A percentile compares a stretch with the other conserved stretches of the same genome.
phyloP scores from a whole-genome alignment of 192 early-diverging fungal genomes.

The Spinellus fusiger region DNA sequence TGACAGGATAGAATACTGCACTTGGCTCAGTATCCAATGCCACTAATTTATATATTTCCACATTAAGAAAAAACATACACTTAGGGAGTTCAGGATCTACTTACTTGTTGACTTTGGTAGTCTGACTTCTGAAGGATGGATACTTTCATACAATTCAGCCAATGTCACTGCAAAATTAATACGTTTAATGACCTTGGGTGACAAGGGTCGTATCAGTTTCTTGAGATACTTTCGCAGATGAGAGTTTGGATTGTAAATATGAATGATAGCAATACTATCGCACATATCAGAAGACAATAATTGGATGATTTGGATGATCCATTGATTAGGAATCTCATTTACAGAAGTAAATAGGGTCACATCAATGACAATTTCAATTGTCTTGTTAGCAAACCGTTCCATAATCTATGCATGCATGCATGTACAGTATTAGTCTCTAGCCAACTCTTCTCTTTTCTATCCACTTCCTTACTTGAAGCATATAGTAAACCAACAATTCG shows the following conservation, averaged over 20 bases:
- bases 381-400: conserved; percentile 60
- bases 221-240: conserved; percentile 67
- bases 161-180: conserved; percentile 65
- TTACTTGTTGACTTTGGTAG: conserved; percentile 68
- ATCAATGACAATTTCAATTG: conserved; percentile 81
- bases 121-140: conserved; percentile 64
- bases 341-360: conserved; percentile 69
- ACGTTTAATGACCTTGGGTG: conserved; percentile 52
- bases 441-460: not conserved
- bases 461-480: conserved; percentile 46
- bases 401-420: conserved; percentile 33
- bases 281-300: conserved; percentile 61
- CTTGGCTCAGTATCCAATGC: conserved; percentile 69
- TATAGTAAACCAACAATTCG: conserved; percentile 73
- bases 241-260: conserved; percentile 82
- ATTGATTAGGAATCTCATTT: conserved; percentile 78
- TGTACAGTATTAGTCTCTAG: not conserved
- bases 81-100: not conserved
- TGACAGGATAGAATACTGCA: conserved; percentile 58
- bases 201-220: conserved; percentile 41
- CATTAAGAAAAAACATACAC: not conserved
- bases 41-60: conserved; percentile 14
- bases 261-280: conserved; percentile 61
- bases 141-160: conserved; percentile 68
- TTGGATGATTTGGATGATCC: conserved; percentile 67